Conservation (phyloP, 495 filamentous ascomycete genomes). For the Melanomma pulvis-pyrius region DNA sequence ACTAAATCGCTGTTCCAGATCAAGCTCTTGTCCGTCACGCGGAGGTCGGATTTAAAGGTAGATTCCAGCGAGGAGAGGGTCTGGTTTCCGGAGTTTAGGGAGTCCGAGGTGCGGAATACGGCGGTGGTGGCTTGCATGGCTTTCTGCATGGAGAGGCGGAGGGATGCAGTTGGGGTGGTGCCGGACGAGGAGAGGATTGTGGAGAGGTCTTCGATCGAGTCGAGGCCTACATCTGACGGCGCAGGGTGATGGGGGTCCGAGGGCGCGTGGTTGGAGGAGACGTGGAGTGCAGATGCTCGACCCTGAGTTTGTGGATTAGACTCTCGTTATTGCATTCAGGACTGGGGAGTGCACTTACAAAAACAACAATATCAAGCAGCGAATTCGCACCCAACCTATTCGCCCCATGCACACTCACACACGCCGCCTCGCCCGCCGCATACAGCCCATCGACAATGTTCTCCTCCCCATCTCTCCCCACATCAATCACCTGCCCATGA, state of each 20-base stretch:
- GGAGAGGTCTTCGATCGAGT: conserved; percentile 83
- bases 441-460: conserved; percentile 93
- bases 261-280: conserved; percentile 84
- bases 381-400: conserved; percentile 98
- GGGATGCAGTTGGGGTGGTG: conserved; percentile 78
- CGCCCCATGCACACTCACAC: conserved; percentile 97
- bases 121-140: conserved; percentile 95
- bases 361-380: conserved; percentile 93
- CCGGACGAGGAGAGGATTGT: conserved; percentile 77
- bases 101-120: conserved; percentile 95
- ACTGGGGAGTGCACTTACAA: conserved; percentile 50
- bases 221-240: conserved; percentile 79
- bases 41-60: conserved; percentile 56
- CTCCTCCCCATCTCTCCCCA: conserved; percentile 79
- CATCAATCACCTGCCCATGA: conserved; percentile 90
- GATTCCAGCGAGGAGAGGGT: conserved; percentile 78
- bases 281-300: conserved; percentile 92
- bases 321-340: neutral
- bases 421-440: conserved; percentile 95
- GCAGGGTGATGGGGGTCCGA: conserved; percentile 74
- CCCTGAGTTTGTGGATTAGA: conserved; percentile 41
- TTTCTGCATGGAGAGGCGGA: conserved; percentile 93
- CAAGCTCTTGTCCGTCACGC: conserved; percentile 68
- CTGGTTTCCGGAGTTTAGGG: conserved; percentile 78
- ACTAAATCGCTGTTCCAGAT: conserved; percentile 99